Evolutionary conservation across 2,329 filamentous ascomycete species (phyloP).

Genomic region (Annulohypoxylon truncatum): DNA sequence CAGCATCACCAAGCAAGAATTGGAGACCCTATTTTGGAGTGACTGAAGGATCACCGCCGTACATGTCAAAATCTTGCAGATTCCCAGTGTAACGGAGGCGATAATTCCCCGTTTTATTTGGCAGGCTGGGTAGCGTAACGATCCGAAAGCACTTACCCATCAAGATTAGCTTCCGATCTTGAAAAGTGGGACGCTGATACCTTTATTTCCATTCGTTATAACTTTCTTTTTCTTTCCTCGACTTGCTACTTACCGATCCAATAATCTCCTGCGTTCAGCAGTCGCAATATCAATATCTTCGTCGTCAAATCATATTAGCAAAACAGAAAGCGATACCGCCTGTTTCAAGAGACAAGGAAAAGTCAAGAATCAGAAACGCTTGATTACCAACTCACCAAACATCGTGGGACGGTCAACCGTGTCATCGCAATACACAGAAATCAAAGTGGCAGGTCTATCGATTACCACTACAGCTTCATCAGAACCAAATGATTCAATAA

Average conservation of each 20-base stretch:
- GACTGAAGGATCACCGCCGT: not conserved
- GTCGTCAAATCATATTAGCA: not conserved
- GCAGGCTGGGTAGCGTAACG: not conserved
- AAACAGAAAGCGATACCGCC: slow-evolving; percentile 1
- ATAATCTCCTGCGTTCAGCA: not conserved
- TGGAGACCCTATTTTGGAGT: not conserved
- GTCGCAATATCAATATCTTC: not conserved
- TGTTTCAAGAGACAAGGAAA: not conserved
- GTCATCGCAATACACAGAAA: slow-evolving; percentile 6
- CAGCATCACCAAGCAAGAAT: not conserved
- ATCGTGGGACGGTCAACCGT: not conserved
- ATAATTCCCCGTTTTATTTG: too few relatives aligned
- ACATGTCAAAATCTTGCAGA: not conserved
- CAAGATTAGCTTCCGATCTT: not conserved
- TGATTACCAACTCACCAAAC: not conserved
- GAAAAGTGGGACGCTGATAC: slow-evolving; percentile 8
- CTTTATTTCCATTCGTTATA: slow-evolving; percentile 11
- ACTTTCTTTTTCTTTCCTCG: slow-evolving; percentile 3
- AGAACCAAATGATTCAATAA: slow-evolving; percentile 59
- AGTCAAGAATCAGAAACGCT: not conserved
- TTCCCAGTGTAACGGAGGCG: not conserved
- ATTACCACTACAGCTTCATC: slow-evolving; percentile 7
- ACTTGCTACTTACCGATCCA: slow-evolving; percentile 9
- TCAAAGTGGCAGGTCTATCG: slow-evolving; percentile 42
- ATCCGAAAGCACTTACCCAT: not conserved